Evolutionary conservation across 1,284 basidiomycete species (phyloP).

Genomic region (Irpex sp.): DNA sequence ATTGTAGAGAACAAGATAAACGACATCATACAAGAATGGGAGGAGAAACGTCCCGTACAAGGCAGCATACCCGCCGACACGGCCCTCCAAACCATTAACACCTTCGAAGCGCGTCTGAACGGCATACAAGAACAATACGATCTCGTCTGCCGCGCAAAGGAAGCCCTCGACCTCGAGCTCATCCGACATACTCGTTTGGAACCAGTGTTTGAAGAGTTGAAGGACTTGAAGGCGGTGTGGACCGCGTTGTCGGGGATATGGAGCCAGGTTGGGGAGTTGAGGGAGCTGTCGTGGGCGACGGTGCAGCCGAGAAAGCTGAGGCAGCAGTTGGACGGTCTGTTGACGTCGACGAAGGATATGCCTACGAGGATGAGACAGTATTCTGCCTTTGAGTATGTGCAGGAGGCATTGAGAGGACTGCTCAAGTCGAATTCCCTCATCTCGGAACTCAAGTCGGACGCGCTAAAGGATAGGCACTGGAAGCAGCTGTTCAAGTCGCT

Average conservation of each 20-base stretch:
- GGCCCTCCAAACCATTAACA: slow-evolving; percentile 92
- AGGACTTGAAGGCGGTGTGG: slow-evolving; percentile 98
- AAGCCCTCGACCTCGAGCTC: slow-evolving; percentile 91
- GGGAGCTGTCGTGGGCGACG: slow-evolving; percentile 87
- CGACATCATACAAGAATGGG: slow-evolving; percentile 91
- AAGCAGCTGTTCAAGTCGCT: slow-evolving; percentile 95
- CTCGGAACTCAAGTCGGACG: slow-evolving; percentile 94
- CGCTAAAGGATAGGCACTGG: slow-evolving; percentile 97
- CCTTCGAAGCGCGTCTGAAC: slow-evolving; percentile 87
- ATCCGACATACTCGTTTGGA: slow-evolving; percentile 87
- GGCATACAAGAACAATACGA: slow-evolving; percentile 92
- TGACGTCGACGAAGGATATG: slow-evolving; percentile 95
- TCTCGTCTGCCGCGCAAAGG: slow-evolving; percentile 92
- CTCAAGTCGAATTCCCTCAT: slow-evolving; percentile 89
- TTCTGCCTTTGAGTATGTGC: slow-evolving; percentile 97
- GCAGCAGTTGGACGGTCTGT: slow-evolving; percentile 85
- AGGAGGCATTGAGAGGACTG: slow-evolving; percentile 81
- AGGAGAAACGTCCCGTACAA: slow-evolving; percentile 91
- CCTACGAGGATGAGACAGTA: slow-evolving; percentile 99
- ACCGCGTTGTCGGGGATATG: slow-evolving; percentile 97
- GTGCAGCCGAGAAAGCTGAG: slow-evolving; percentile 93
- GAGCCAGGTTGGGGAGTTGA: slow-evolving; percentile 87
- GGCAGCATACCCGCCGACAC: slow-evolving; percentile 93
- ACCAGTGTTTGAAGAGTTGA: slow-evolving; percentile 91
- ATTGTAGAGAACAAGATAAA: slow-evolving; percentile 92